Percentiles rank a stretch among this genome's conserved stretches.
Conservation (phyloP, 129 eudicot species). For the Ambrosia trifida region DNA sequence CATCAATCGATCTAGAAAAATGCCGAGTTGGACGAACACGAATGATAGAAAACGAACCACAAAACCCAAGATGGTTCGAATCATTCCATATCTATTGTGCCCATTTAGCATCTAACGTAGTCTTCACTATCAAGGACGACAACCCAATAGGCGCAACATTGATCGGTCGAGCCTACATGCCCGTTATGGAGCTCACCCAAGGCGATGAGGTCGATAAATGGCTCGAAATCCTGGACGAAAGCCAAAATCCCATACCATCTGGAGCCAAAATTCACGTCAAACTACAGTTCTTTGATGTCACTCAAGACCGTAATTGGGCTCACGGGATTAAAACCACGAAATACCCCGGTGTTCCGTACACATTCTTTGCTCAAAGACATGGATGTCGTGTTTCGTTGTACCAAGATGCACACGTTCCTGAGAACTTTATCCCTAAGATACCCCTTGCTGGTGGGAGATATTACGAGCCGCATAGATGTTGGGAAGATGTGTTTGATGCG, state of each 20-base stretch:
- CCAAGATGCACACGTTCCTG: constrained; percentile 78
- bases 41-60: constrained; percentile 59
- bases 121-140: constrained; percentile 63
- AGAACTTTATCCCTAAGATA: constrained; percentile 61
- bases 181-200: constrained; percentile 52
- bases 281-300: constrained; percentile 64
- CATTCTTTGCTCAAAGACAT: constrained; percentile 61
- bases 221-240: constrained; percentile 60
- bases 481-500: constrained; percentile 82
- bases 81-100: constrained; percentile 78
- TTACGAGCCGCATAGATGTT: constrained; percentile 69
- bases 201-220: constrained; percentile 70
- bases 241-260: constrained; percentile 46
- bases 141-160: constrained; percentile 72
- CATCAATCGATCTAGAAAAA: constrained; percentile 70
- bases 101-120: constrained; percentile 54
- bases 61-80: constrained; percentile 70
- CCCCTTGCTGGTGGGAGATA: constrained; percentile 55
- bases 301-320: constrained; percentile 61
- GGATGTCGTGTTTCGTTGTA: constrained; percentile 66
- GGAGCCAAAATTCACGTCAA: constrained; percentile 73
- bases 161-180: constrained; percentile 66
- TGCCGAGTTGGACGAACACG: constrained; percentile 76
- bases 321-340: constrained; percentile 54
- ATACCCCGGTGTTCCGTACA: constrained; percentile 77